Evolutionary conservation across 192 early-diverging fungal genomes (phyloP), one percentile per base, ranked within the genome.

Genomic region (Kickxella alabastrina): DNA sequence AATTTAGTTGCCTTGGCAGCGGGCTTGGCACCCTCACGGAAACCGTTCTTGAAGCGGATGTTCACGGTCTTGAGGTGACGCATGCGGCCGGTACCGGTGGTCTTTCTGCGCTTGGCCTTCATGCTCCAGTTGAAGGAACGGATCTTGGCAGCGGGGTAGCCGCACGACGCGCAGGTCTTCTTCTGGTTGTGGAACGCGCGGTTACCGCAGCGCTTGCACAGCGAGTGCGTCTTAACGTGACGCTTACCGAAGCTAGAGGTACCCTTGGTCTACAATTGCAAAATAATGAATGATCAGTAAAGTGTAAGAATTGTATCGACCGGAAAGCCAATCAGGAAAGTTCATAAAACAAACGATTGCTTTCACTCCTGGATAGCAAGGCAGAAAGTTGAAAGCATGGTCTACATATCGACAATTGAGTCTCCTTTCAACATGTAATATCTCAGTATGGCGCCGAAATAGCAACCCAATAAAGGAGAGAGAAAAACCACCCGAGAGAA

Each of bases 181-280:
- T 99, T 99, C 83, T 97, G 94, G 86, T 90, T 92, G 88, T 99
- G 96, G 89, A 95, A 96, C 40, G 94, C 86, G 57, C 93, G 88
- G 58, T 84, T 84, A 49, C 97, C 97, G 81, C 97, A 99, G 69
- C 96, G 87, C 63, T 85, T 80, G 91, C 96, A 99, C 65, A 97
- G 84, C 59, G 87, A 89, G 93, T 99, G 97, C 61, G 97, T 88
- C 89, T 99, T 99, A 82, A 87, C 92, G 89, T 99, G 95, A 78
- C 92, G 92, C 83, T 93, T 97, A 94, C 97, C 97, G 82, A 97
- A 96, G 68, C 90, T 86, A 64, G 88, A 85, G 67, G 95, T 98
- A 91, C 93, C 93, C 87, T 96, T 98, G 75, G 92, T 90, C 93
- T 68, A 65, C 28, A 56, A 13, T 37, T 15, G 10, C 23, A 24